Evolutionary conservation across 306 rosid genomes (phyloP), one percentile per base, ranked within the genome.

Genomic region (Gillenia trifoliata): DNA sequence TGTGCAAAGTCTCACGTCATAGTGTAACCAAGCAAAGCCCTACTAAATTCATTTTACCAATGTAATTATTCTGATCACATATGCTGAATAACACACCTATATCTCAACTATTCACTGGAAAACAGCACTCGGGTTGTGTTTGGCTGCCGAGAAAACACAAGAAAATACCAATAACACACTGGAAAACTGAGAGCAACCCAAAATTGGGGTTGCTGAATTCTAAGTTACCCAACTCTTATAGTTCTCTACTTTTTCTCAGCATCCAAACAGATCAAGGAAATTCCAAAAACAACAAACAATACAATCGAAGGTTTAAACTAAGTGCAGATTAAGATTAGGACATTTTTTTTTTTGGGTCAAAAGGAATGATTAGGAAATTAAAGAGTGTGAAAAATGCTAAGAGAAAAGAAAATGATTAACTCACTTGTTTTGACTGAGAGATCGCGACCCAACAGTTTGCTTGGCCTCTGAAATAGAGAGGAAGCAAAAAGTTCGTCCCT

Each of bases 171-270:
- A 33, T 19, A 71, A 13, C 29, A 45, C 19, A 22, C 33, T 71
- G 75, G 50, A 59, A 70, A 47, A 26, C 8, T 8, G 7, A 62
- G 25, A 45, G 47, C 52, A 31, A 52, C 38, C 50, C 30, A 15
- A 66, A 55, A 71, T 41, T 64, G 81, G 76, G 72, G 50, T 74
- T 31, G 22, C 36, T 30, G 26, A 22, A 29, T 30, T 12, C 28
- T 9, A 34, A 74, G 56, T 52, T 54, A 34, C 49, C 65, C 50
- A 75, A 6, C 50, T 49, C 45, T n/a, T 31, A 45, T 49, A 4
- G 25, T 54, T 30, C 30, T 75, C 26, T 23, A 50, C 1, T 20
- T 8, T 23, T 71, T 52, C 17, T 36, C 77, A 22, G 67, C 22
- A 64, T 36, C 45, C 38, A 78, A 78, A 78, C 65, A 70, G 31